Evolutionary conservation across 306 rosid genomes (phyloP).

Genomic region (Dalbergia cultrata): DNA sequence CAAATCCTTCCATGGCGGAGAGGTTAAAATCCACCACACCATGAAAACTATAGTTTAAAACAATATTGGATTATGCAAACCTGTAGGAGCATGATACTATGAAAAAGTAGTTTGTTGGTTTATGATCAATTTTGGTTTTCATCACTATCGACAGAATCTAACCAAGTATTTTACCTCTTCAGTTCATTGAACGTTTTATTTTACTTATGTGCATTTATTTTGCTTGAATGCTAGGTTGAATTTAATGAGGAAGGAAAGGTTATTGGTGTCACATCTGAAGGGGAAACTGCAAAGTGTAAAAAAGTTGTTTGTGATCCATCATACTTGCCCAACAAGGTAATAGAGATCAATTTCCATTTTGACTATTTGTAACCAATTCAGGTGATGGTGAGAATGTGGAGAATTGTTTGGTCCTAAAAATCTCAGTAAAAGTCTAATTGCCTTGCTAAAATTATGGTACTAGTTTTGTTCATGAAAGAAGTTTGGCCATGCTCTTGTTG

Average conservation of each 20-base stretch:
- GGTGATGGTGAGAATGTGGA: constrained; percentile 18
- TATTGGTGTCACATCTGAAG: constrained; percentile 95
- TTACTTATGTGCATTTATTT: constrained; percentile 26
- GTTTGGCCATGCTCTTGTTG: constrained; percentile 12
- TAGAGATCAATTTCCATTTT: background rate
- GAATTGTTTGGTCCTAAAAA: constrained; percentile 13
- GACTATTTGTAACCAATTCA: constrained; percentile 41
- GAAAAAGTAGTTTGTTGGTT: background rate
- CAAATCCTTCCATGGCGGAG: no score
- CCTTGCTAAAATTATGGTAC: background rate
- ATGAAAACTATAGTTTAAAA: background rate
- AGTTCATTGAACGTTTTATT: constrained; percentile 23
- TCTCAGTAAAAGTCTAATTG: background rate
- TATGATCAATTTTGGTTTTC: constrained; percentile 7
- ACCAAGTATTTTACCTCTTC: constrained; percentile 5
- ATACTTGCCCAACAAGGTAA: constrained; percentile 89
- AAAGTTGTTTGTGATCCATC: constrained; percentile 98
- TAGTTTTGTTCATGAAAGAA: constrained; percentile 27
- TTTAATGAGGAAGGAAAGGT: constrained; percentile 88
- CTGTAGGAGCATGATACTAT: background rate
- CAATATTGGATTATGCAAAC: constrained; percentile 24
- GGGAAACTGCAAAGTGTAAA: constrained; percentile 96
- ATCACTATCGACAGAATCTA: background rate
- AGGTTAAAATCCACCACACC: no score
- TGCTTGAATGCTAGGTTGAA: constrained; percentile 78